Evolutionary conservation across 2,329 filamentous ascomycete species (phyloP), one percentile per base, ranked within the genome.

Genomic region (Fusarium continuum): DNA sequence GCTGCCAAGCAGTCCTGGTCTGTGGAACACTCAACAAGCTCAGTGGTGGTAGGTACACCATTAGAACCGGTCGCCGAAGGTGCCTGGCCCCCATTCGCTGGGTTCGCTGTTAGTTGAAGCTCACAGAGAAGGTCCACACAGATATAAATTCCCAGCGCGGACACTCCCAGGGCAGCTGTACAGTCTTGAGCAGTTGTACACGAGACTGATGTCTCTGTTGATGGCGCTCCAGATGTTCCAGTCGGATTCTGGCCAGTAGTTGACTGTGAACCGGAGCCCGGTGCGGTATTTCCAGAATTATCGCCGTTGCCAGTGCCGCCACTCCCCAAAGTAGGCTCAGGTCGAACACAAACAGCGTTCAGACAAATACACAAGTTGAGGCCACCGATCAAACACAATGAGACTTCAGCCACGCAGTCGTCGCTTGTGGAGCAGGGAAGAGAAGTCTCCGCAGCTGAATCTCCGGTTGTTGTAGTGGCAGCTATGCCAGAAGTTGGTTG

Each of bases 41-140:
- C 29, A 5, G 29, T 35, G 3, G 23, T 29, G 2, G 39, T 26
- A 4, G 47, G 29, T 4, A 13, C 14, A 4, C 3, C 5, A 3
- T 20, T 25, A 3, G 39, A 19, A 8, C 19, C 46, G 8, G 55
- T 59, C 14, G n/a, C 13, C 2, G 38, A 59, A 23, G 54, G 20
- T 31, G 28, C 22, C n/a, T 5, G 19, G 1, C 10, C 26, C n/a
- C 14, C 40, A 29, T 17, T n/a, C 3, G 39, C 16, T 3, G 40
- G 26, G 9, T 28, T 28, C 2, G 41, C 2, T 5, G 51, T 49
- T 8, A 35, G 54, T 5, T 57, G 54, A 19, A 57, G 32, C 41
- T 56, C 43, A 7, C 55, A 58, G 23, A 57, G 17, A 13, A 51
- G 36, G 22, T 57, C 52, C 13, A 58, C 55, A 5, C 55, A 58